Base-by-base conservation (phyloP, 805 yeast species). In the Pichia nakasei region DNA sequence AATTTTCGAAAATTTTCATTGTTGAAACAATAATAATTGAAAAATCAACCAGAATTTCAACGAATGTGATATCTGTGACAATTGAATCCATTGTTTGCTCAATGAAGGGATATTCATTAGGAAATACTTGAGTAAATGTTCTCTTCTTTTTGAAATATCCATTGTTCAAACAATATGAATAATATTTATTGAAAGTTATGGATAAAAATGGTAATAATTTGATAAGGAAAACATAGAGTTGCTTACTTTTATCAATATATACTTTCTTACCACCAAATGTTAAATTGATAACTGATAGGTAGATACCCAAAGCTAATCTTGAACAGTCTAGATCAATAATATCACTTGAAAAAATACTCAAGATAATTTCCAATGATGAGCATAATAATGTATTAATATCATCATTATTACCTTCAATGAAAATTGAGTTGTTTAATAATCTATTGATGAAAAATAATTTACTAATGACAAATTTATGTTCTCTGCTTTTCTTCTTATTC, bases 41-140 rank as follows among this genome's bases (percentile, higher is more conserved):
- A 39, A 85, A 58, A 57, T 87, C 96, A 35, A 84, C 65, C 43
- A 86, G 64, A 3, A 82, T 68, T 57, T 87, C 96, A 22, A 80
- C 85, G 45, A 83, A 68, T 2, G 71, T 66, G 50, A 79, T 84
- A 48, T 81, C 85, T 49, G 78, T 76, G 18, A 85, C 83, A 37
- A 80, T 68, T 0, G 94, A 81, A 56, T 87, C 95, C 51, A 84
- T 74, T 0, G 89, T 77, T 26, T 69, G 55, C 36, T 77, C 80
- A 39, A 64, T 63, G 55, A 82, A 80, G 17, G 95, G 95, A 54
- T 73, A 76, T 15, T 64, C 60, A 24, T 70, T 68, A 9, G 93
- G 95, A 66, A 86, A 88, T 35, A 85, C 63, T 22, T 68, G 70
- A 0, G 86, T 80, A 55, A 80, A 83, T 0, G 78, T 71, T 64